A percentile compares a stretch with the other conserved stretches of the same genome.
These are phyloP conservation scores for Lasiosphaeria hispida DNA, from an alignment of 495 filamentous ascomycete species.

Conservation along the genomic window DNA sequence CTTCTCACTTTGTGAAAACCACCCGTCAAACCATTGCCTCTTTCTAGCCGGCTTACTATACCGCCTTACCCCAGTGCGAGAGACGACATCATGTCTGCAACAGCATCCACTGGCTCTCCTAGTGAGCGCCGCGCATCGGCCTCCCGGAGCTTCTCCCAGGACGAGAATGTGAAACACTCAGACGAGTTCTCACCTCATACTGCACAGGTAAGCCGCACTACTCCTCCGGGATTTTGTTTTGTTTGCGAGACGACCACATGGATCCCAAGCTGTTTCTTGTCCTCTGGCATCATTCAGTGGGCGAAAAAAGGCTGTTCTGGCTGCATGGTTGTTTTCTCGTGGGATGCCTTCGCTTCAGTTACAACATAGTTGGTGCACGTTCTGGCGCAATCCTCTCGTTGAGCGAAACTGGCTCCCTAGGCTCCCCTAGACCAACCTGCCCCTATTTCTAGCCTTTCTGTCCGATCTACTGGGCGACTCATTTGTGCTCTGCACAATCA, in stretches of 20 bases:
- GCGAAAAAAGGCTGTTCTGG: no score
- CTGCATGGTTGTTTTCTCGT: no score
- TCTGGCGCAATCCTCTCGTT: no score
- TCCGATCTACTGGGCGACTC: no score
- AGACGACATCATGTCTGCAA: constrained; percentile 43
- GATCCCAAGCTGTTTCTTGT: neutral
- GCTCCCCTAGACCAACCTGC: no score
- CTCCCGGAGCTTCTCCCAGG: constrained; percentile 37
- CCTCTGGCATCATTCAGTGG: no score
- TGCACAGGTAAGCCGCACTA: constrained; percentile 15
- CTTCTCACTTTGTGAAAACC: constrained; percentile 21
- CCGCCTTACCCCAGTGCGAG: constrained; percentile 7
- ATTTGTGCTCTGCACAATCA: no score
- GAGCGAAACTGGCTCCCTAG: no score
- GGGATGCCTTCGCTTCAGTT: no score
- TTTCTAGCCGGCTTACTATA: constrained; percentile 7
- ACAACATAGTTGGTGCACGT: no score
- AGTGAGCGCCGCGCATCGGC: constrained; percentile 37
- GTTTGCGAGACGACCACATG: neutral
- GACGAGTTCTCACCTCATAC: constrained; percentile 17
- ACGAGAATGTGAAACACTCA: constrained; percentile 41
- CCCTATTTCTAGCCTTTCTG: no score
- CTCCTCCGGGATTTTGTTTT: neutral
- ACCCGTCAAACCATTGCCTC: constrained; percentile 10
- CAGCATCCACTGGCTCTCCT: constrained; percentile 49